Conservation (phyloP, 1,284 basidiomycete genomes). For the Pseudozyma thailandica region DNA sequence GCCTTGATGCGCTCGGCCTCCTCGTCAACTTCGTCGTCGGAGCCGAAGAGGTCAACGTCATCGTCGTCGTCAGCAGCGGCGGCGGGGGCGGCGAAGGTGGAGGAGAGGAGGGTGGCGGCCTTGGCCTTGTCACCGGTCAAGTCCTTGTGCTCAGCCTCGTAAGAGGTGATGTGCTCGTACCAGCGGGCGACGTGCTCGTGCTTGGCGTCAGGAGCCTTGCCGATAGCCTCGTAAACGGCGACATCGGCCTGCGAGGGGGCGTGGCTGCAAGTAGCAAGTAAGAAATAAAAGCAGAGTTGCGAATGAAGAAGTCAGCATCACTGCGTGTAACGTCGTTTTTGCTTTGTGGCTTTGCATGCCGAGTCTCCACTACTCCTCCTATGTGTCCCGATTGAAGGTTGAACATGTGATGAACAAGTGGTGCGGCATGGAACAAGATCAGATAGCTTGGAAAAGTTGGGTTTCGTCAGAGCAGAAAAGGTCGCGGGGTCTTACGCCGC, state of each 20-base stretch:
- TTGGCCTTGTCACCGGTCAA: conserved; percentile 65
- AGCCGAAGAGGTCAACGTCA: conserved; percentile 90
- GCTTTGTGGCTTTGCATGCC: neutral
- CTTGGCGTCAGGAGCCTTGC: conserved; percentile 74
- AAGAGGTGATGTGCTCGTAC: conserved; percentile 75
- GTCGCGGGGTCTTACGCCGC: conserved; percentile 69
- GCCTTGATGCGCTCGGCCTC: conserved; percentile 95
- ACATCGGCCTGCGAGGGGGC: conserved; percentile 97
- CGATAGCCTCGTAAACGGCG: conserved; percentile 82
- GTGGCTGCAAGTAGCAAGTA: conserved; percentile 74
- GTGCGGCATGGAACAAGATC: conserved; percentile 37
- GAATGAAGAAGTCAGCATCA: conserved; percentile 13
- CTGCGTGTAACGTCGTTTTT: neutral
- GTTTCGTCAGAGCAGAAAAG: conserved; percentile 67
- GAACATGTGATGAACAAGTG: too few species aligned
- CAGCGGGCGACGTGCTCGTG: conserved; percentile 87
- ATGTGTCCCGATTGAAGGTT: neutral
- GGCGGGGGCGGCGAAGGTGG: conserved; percentile 60
- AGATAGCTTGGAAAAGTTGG: conserved; percentile 64
- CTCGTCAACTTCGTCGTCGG: conserved; percentile 88
- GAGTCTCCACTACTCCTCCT: conserved; percentile 1
- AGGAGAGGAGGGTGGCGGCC: conserved; percentile 58
- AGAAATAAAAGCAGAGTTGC: neutral
- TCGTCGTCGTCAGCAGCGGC: conserved; percentile 85
- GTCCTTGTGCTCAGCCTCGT: conserved; percentile 62